phyloP scores from a whole-genome alignment of 2,329 filamentous ascomycete species.

The Trichoderma cornu-damae region DNA sequence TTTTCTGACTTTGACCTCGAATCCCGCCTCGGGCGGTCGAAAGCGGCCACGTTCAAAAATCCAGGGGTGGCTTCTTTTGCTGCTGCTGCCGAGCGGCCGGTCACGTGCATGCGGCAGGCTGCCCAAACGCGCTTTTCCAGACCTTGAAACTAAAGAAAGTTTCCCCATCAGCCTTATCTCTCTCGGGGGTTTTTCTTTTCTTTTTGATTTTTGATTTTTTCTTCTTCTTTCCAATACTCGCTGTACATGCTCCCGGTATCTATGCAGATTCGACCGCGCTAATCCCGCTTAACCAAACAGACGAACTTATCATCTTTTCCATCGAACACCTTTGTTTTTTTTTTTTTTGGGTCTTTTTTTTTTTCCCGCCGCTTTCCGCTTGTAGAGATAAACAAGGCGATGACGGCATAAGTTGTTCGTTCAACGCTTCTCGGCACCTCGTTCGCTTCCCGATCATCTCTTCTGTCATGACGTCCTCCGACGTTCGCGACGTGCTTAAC shows the following conservation, averaged over 20 bases:
- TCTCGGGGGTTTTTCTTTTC: no score
- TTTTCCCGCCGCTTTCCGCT: background rate
- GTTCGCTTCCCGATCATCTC: background rate
- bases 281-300: background rate
- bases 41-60: conserved; percentile 52
- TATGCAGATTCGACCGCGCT: background rate
- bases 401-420: conserved; percentile 7
- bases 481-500: conserved; percentile 85
- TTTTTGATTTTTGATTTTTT: background rate
- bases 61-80: conserved; percentile 30
- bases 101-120: conserved; percentile 32
- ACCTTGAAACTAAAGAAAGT: background rate
- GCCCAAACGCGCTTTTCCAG: conserved; percentile 9
- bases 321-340: background rate
- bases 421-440: background rate
- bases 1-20: background rate
- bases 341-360: no score
- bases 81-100: conserved; percentile 9
- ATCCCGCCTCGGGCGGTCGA: conserved; percentile 24
- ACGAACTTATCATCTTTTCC: background rate
- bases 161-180: conserved; percentile 6
- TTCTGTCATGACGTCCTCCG: conserved; percentile 62
- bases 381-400: background rate
- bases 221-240: background rate
- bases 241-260: background rate